Evolutionary conservation across 1,284 basidiomycete species (phyloP).

Genomic region (Boletus semigastroideus): DNA sequence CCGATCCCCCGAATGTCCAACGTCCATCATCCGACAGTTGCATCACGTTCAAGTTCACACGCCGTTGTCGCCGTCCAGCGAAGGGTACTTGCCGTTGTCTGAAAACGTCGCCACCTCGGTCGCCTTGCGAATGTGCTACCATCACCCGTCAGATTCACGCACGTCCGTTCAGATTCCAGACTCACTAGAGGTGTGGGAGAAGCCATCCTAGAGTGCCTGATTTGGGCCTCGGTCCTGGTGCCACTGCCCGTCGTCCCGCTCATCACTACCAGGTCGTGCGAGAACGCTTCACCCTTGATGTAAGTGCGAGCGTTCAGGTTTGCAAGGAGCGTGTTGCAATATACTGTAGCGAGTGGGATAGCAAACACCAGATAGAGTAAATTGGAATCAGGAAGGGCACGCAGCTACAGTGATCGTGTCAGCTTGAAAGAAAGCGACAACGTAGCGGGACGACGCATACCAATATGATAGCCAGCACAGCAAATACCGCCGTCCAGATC

Average conservation of each 20-base stretch:
- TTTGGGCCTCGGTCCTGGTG: background rate
- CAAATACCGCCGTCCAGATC: conserved; percentile 11
- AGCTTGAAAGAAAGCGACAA: too few species aligned
- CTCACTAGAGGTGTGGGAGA: background rate
- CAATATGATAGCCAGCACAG: background rate
- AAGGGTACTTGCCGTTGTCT: background rate
- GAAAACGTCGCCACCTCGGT: background rate
- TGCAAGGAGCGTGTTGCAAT: background rate
- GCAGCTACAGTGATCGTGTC: background rate
- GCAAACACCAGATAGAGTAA: background rate
- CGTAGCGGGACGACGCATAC: too few species aligned
- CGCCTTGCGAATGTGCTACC: background rate
- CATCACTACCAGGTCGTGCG: background rate
- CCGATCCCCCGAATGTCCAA: too few species aligned
- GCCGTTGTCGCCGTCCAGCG: background rate
- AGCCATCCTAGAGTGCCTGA: background rate
- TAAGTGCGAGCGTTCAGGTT: background rate
- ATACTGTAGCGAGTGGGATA: background rate
- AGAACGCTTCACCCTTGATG: background rate
- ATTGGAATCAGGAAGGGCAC: background rate
- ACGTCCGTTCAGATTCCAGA: background rate
- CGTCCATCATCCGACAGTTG: too few species aligned
- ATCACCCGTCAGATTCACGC: background rate
- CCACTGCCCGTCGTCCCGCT: too few species aligned
- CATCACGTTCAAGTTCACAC: background rate